A percentile compares a stretch with the other conserved stretches of the same genome.
Evolutionary conservation across 2,329 filamentous ascomycete species (phyloP).

Genomic region (Aureobasidium sp.): DNA sequence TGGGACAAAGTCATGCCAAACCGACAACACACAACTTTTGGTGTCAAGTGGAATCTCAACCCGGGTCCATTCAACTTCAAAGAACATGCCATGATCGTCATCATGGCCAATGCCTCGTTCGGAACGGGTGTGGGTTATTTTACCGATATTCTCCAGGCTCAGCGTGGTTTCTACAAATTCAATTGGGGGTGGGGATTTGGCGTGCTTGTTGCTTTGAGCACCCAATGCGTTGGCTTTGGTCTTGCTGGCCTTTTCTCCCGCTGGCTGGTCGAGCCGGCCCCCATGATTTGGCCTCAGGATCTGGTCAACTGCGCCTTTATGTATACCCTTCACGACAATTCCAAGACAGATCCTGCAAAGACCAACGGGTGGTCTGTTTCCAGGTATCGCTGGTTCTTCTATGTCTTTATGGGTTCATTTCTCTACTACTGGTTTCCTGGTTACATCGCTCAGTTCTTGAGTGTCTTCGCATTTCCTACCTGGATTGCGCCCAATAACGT

Average conservation of each 20-base stretch:
- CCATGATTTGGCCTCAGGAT: conserved; percentile 72
- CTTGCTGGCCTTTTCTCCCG: conserved; percentile 74
- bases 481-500: conserved; percentile 83
- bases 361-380: conserved; percentile 68
- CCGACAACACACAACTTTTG: conserved; percentile 45
- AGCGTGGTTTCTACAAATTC: conserved; percentile 65
- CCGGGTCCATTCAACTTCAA: conserved; percentile 55
- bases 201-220: neutral
- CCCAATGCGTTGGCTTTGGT: conserved; percentile 58
- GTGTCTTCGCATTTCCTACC: conserved; percentile 81
- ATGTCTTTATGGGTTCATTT: conserved; percentile 63
- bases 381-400: conserved; percentile 75
- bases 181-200: conserved; percentile 28
- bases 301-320: conserved; percentile 59
- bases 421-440: conserved; percentile 83
- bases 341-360: conserved; percentile 49
- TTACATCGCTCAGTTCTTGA: conserved; percentile 72
- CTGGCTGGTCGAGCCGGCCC: conserved; percentile 73
- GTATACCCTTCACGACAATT: conserved; percentile 74
- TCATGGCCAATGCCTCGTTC: conserved; percentile 53
- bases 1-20: conserved; percentile 52
- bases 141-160: conserved; percentile 66
- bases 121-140: conserved; percentile 51
- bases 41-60: conserved; percentile 51
- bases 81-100: conserved; percentile 55